Base-by-base conservation (phyloP, 805 yeast genomes). In the Pichia eremophila region DNA sequence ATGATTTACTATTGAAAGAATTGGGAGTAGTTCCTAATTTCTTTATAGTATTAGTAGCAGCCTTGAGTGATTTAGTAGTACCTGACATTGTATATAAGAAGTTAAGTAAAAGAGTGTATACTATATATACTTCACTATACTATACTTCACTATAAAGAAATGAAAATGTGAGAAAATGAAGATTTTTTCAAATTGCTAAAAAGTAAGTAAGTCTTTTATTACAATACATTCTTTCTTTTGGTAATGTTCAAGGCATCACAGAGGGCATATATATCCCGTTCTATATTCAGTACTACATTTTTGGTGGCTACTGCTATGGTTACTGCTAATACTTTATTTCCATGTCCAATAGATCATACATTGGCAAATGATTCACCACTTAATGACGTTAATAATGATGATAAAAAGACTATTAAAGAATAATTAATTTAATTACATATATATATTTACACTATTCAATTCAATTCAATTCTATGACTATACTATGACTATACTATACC, bases 211-310 rank as follows among this genome's bases (percentile, higher is more conserved):
- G n/a, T n/a, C n/a, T n/a, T n/a, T n/a, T n/a, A n/a, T n/a, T n/a
- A n/a, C n/a, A n/a, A n/a, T n/a, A n/a, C n/a, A n/a, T n/a, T n/a
- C 27, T 40, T 17, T 11, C 28, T n/a, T n/a, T 22, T 27, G 32
- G 6, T 35, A 40, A 79, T 78, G 83, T 68, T 79, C 51, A 78
- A 70, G 64, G 85, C 86, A 11, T 69, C 78, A 5, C 71, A 73
- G 43, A 71, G 85, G 58, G 70, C 71, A 47, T 68, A 68, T 52
- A 67, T 83, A 45, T 81, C 88, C 22, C 73, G 75, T 43, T 81
- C 86, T 14, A 68, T 84, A 50, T 84, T 84, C 64, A 77, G 83
- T 25, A 78, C 88, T 18, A 83, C 93, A 0, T 83, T 83, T 52
- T 72, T 83, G n/a, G 78, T 85, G 29, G 83, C 90, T 36, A 75